A percentile compares a stretch with the other conserved stretches of the same genome.
These are phyloP conservation scores for Panaeolus cyanescens DNA, from an alignment of 768 basidiomycete species.

Conservation along the genomic window DNA sequence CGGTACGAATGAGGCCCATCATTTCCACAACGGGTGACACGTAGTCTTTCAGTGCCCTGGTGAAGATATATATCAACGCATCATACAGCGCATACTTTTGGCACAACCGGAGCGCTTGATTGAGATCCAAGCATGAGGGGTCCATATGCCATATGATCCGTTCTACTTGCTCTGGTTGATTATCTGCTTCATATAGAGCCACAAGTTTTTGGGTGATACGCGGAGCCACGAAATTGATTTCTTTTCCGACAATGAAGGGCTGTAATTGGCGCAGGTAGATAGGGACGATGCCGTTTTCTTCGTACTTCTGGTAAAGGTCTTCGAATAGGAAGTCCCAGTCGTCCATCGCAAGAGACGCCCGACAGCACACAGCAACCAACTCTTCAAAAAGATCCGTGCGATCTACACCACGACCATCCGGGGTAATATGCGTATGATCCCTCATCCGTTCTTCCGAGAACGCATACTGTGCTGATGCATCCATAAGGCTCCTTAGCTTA, in stretches of 20 bases:
- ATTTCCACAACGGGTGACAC: slow-evolving; percentile 88
- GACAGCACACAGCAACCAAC: slow-evolving; percentile 75
- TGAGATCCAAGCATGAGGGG: slow-evolving; percentile 86
- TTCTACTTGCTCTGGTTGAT: slow-evolving; percentile 77
- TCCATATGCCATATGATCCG: slow-evolving; percentile 96
- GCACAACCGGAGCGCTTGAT: slow-evolving; percentile 88
- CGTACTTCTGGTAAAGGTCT: slow-evolving; percentile 90
- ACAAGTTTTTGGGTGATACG: slow-evolving; percentile 86
- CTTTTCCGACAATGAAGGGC: slow-evolving; percentile 73
- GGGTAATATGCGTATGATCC: slow-evolving; percentile 81
- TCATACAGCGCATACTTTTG: slow-evolving; percentile 85
- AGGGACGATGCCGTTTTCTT: slow-evolving; percentile 75
- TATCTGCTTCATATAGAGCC: slow-evolving; percentile 70
- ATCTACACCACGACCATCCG: slow-evolving; percentile 90
- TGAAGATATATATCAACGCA: slow-evolving; percentile 93
- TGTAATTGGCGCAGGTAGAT: slow-evolving; percentile 88
- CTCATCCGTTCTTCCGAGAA: slow-evolving; percentile 96
- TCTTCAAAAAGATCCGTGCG: slow-evolving; percentile 88
- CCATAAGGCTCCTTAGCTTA: slow-evolving; percentile 81
- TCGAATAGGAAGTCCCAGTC: slow-evolving; percentile 91
- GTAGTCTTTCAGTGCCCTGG: slow-evolving; percentile 83
- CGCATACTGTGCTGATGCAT: slow-evolving; percentile 83
- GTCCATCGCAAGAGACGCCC: slow-evolving; percentile 77
- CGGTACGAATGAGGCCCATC: slow-evolving; percentile 70
- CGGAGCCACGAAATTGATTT: slow-evolving; percentile 79